Conservation (phyloP, 441 rosid species). For the Kokia cookei region DNA sequence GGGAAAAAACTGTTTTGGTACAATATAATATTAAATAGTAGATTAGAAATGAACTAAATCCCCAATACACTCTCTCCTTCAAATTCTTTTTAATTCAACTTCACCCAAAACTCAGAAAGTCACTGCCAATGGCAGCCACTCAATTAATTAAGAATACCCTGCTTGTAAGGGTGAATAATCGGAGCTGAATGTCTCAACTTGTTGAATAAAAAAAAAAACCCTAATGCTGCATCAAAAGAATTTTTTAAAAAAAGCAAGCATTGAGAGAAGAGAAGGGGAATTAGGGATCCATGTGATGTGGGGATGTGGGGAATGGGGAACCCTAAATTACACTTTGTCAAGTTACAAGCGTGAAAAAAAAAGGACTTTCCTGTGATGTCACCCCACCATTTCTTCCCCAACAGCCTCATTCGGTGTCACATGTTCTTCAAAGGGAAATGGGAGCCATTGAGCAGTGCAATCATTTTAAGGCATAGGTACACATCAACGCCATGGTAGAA, state of each 20-base stretch:
- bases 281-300: slow-evolving; percentile 20
- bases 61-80: neutral
- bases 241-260: neutral
- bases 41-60: neutral
- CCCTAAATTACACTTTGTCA: neutral
- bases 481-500: neutral
- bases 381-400: neutral
- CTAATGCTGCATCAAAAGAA: neutral
- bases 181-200: slow-evolving; percentile 6
- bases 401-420: neutral
- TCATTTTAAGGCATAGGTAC: neutral
- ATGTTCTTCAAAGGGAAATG: neutral
- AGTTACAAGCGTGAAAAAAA: neutral
- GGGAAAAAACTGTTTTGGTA: no score
- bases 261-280: slow-evolving; percentile 21
- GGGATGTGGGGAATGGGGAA: slow-evolving; percentile 12
- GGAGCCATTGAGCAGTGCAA: neutral
- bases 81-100: neutral
- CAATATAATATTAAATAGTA: no score
- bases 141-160: neutral
- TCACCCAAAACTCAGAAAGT: slow-evolving; percentile 4
- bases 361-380: neutral
- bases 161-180: neutral
- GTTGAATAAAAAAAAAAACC: neutral
- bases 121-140: slow-evolving; percentile 6